These are phyloP conservation scores for Talaromyces sp. DNA, from an alignment of 2,329 filamentous ascomycete genomes.

Conservation along the genomic window DNA sequence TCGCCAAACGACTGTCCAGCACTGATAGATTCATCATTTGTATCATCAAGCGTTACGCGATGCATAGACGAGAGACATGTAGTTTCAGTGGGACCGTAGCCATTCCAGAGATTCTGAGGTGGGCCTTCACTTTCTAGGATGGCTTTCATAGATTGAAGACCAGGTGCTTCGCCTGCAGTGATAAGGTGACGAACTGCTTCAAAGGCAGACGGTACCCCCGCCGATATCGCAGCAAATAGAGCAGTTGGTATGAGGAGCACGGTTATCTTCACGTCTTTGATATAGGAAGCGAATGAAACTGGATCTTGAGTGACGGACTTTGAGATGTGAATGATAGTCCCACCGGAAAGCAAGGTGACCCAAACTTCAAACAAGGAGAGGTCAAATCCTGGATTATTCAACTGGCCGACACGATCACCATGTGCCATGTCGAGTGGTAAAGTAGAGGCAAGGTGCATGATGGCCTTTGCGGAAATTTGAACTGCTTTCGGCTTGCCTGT, in stretches of 20 bases:
- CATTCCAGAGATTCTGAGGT: conserved; percentile 23
- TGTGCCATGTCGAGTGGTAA: conserved; percentile 17
- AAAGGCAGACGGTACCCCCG: conserved; percentile 13
- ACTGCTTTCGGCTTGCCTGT: conserved; percentile 28
- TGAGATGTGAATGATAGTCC: conserved; percentile 20
- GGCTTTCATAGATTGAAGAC: conserved; percentile 15
- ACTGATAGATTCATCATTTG: conserved; percentile 43
- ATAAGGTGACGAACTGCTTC: conserved; percentile 9
- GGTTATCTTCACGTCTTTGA: background rate
- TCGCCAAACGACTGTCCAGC: conserved; percentile 22
- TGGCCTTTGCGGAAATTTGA: conserved; percentile 21
- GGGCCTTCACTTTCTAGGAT: conserved; percentile 18
- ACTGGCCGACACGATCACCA: conserved; percentile 20
- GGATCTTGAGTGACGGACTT: background rate
- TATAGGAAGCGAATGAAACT: background rate
- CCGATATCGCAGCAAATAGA: no score
- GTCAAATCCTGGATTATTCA: conserved; percentile 29
- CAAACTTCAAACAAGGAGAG: conserved; percentile 30
- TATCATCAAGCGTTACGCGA: conserved; percentile 18
- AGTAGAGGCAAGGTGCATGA: conserved; percentile 24
- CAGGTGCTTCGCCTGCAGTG: conserved; percentile 24
- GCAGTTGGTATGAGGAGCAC: no score
- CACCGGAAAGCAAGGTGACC: conserved; percentile 17
- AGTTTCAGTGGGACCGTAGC: conserved; percentile 29
- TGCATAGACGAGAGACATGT: conserved; percentile 19